Percentiles rank a stretch among this genome's conserved stretches.
These are phyloP conservation scores for Rasamsonia emersonii DNA, from an alignment of 2,329 filamentous ascomycete species.

Conservation along the genomic window DNA sequence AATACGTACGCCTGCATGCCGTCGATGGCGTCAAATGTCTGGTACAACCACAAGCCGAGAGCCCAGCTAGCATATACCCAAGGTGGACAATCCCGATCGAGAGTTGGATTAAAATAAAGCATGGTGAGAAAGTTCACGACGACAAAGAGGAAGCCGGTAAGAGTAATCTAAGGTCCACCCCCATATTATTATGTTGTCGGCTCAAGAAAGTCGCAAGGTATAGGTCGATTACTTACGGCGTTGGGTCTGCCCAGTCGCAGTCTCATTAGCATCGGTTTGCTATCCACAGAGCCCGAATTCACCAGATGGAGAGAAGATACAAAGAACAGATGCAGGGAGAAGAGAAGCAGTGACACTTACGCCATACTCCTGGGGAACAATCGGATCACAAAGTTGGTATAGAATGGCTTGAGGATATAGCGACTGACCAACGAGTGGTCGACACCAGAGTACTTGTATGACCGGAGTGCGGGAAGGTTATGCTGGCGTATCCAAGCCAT, in stretches of 20 bases:
- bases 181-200: slow-evolving; percentile 1
- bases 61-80: slow-evolving; percentile 97
- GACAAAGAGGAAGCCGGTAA: slow-evolving; percentile 84
- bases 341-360: slow-evolving; percentile 34
- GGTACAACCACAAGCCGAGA: slow-evolving; percentile 83
- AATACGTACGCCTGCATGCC: slow-evolving; percentile 74
- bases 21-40: slow-evolving; percentile 97
- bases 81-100: slow-evolving; percentile 84
- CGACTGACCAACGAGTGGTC: slow-evolving; percentile 84
- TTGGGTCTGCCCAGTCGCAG: slow-evolving; percentile 36
- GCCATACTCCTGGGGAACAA: slow-evolving; percentile 96
- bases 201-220: too few relatives aligned
- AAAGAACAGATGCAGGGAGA: slow-evolving; percentile 5
- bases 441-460: slow-evolving; percentile 92
- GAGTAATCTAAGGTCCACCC: slow-evolving; percentile 80
- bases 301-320: too few relatives aligned
- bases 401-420: slow-evolving; percentile 96
- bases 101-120: slow-evolving; percentile 89
- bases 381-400: slow-evolving; percentile 87
- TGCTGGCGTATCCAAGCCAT: slow-evolving; percentile 97
- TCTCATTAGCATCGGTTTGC: too few relatives aligned
- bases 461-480: slow-evolving; percentile 74
- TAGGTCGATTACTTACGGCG: slow-evolving; percentile 42
- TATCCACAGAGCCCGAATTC: slow-evolving; percentile 2
- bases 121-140: slow-evolving; percentile 82